phyloP scores from a whole-genome alignment of 2,329 filamentous ascomycete species.

The Penicillium capsulatum region DNA sequence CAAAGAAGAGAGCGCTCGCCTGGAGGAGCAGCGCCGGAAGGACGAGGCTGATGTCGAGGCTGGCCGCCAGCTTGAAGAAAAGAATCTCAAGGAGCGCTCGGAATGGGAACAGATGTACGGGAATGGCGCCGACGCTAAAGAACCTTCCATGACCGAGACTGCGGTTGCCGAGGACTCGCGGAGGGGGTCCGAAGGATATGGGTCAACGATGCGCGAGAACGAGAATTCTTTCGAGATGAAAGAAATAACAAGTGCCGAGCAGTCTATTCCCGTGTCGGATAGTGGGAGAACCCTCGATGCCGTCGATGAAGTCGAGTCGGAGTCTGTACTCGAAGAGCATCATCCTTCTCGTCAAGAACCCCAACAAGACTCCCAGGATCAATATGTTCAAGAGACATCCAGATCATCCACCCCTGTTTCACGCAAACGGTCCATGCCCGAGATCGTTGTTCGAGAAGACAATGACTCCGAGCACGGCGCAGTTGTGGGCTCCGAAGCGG shows the following conservation, averaged over 20 bases:
- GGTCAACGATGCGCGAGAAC: constrained; percentile 21
- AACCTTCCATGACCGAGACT: constrained; percentile 27
- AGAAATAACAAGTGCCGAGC: constrained; percentile 19
- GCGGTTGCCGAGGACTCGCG: constrained; percentile 22
- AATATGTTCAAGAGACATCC: background rate
- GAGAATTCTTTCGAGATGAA: constrained; percentile 22
- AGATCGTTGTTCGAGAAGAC: constrained; percentile 34
- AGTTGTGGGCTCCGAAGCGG: constrained; percentile 37
- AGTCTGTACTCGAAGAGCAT: background rate
- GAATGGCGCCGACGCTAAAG: constrained; percentile 46
- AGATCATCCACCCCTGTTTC: constrained; percentile 4
- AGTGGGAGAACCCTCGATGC: constrained; percentile 16
- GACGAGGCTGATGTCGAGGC: constrained; percentile 64
- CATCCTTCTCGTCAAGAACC: no score
- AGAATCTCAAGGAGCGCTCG: constrained; percentile 42
- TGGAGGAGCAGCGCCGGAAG: constrained; percentile 54
- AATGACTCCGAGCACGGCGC: constrained; percentile 67
- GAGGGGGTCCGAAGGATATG: constrained; percentile 16
- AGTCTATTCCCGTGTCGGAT: constrained; percentile 21
- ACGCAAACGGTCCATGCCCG: background rate
- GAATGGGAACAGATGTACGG: constrained; percentile 78
- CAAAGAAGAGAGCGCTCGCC: constrained; percentile 44
- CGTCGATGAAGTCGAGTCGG: constrained; percentile 11
- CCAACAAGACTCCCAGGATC: background rate
- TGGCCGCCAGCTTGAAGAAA: constrained; percentile 55